Base-by-base conservation (phyloP, 2,329 filamentous ascomycete genomes). In the Fusarium paranaense region DNA sequence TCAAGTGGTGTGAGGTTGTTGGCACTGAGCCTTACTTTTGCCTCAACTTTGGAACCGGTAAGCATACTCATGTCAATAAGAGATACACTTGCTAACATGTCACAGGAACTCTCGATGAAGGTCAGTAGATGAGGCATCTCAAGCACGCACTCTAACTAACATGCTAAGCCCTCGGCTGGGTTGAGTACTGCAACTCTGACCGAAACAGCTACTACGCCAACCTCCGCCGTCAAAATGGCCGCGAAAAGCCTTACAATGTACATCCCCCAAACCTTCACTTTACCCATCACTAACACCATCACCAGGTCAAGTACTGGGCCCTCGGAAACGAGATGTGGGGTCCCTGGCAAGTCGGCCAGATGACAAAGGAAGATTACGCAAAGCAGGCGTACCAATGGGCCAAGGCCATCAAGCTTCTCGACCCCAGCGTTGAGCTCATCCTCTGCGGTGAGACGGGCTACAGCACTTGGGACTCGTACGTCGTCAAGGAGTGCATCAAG, bases 171-270 rank as follows among this genome's bases (percentile, higher is more conserved):
- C 86, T 96, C 35, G 93, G 88, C 13, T 97, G 94, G 94, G 86
- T 97, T 22, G 94, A 97, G 80, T 97, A 97, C 85, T 97, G 94
- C 86, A 97, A 97, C 83, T 91, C 91, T 3, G 90, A 88, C n/a
- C 86, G 88, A 64, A 89, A 95, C 82, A 95, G 93, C 11, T 89
- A 96, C 85, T 97, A 95, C 81, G 94, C 94, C 71, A 95, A 96
- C 80, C 86, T 95, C 59, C 90, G 94, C 35, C 89, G 94, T 14
- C 87, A 92, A 76, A 92, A 97, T 82, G 94, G 94, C 13, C 91
- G 90, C 35, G 87, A 92, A 65, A 89, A 95, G 83, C 94, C 94
- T 6, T 96, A 96, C 83, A 91, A 92, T 68, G 82, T 80, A 64
- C 20, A 67, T 61, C 3, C 3, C 11, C 13, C n/a, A 6, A 1